These are phyloP conservation scores for Suillus spraguei DNA, from an alignment of 768 basidiomycete genomes.

Conservation along the genomic window DNA sequence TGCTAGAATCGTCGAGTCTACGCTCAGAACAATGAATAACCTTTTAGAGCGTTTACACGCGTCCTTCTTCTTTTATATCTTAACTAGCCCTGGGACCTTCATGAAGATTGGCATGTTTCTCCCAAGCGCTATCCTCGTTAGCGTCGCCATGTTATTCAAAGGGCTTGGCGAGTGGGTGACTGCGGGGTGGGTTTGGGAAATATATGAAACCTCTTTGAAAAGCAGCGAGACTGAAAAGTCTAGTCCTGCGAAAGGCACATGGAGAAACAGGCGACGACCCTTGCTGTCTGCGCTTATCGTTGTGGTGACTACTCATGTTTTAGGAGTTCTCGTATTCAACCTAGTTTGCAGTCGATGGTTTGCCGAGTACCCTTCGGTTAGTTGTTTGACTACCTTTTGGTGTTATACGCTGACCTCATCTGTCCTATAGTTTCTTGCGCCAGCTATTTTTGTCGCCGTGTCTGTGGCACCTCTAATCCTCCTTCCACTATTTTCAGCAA, in stretches of 20 bases:
- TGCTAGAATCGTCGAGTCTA: conserved; percentile 79
- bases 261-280: conserved; percentile 54
- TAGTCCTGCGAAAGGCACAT: conserved; percentile 27
- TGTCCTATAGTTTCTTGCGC: conserved; percentile 24
- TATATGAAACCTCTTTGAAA: conserved; percentile 11
- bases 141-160: conserved; percentile 82
- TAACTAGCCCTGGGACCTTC: conserved; percentile 57
- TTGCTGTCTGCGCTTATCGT: conserved; percentile 55
- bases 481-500: conserved; percentile 30
- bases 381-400: conserved; percentile 12
- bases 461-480: conserved; percentile 36
- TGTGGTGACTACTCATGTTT: conserved; percentile 55
- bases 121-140: conserved; percentile 83
- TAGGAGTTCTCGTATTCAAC: conserved; percentile 56
- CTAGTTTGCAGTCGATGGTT: conserved; percentile 49
- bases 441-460: conserved; percentile 33
- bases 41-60: conserved; percentile 95
- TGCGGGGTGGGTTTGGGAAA: conserved; percentile 53
- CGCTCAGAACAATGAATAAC: conserved; percentile 89
- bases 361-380: conserved; percentile 43
- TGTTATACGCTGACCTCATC: background rate
- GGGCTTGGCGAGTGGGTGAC: conserved; percentile 77
- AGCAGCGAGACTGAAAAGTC: conserved; percentile 16
- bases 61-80: conserved; percentile 95
- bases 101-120: conserved; percentile 91